Percentiles rank a stretch among this genome's conserved stretches.
phyloP scores from a whole-genome alignment of 1,284 basidiomycete species.

The Coniferiporia weirii region DNA sequence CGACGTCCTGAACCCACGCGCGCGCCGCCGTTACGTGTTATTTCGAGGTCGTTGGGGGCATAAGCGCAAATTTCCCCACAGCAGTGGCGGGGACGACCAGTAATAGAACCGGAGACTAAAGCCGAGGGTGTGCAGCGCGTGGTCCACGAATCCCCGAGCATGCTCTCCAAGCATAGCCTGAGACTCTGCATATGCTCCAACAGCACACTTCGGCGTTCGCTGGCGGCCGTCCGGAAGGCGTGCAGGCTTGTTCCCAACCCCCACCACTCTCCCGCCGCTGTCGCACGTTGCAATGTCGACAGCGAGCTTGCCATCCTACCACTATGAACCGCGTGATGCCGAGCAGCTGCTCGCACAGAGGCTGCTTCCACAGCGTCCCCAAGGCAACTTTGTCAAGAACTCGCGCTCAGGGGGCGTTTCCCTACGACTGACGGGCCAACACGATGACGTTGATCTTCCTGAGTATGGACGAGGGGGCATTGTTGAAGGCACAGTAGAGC shows the following conservation, averaged over 20 bases:
- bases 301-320: constrained; percentile 42
- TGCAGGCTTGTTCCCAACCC: not conserved
- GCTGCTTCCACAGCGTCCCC: constrained; percentile 31
- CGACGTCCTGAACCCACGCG: not conserved
- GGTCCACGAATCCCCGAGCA: not conserved
- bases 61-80: constrained; percentile 10
- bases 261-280: not conserved
- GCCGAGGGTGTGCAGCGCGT: not conserved
- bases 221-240: not conserved
- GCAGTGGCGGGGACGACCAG: not conserved
- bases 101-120: constrained; percentile 5
- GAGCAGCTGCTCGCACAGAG: constrained; percentile 52
- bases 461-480: constrained; percentile 48
- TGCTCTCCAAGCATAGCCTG: not conserved
- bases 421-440: constrained; percentile 49
- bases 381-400: constrained; percentile 54
- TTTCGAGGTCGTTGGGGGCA: not conserved
- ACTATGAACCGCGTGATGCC: constrained; percentile 44
- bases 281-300: constrained; percentile 31
- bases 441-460: constrained; percentile 44
- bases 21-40: not conserved
- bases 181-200: constrained; percentile 13
- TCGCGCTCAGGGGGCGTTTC: constrained; percentile 48
- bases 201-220: not conserved
- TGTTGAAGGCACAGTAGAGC: constrained; percentile 53